Conservation (phyloP, 1,284 basidiomycete species). For the Golubevia sp. region DNA sequence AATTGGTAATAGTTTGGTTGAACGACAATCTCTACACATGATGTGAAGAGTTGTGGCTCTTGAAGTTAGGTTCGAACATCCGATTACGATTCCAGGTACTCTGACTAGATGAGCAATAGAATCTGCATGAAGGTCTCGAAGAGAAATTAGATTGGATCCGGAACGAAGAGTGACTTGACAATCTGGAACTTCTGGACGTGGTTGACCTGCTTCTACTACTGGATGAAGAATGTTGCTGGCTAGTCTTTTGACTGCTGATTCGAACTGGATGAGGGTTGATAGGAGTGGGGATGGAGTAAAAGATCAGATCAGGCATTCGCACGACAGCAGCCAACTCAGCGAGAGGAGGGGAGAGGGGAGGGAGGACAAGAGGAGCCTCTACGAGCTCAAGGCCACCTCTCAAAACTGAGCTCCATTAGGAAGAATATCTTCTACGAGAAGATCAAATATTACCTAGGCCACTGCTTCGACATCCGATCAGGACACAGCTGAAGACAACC, state of each 20-base stretch:
- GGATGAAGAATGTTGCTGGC: conserved; percentile 56
- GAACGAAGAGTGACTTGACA: conserved; percentile 88
- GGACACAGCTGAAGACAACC: too few relatives aligned
- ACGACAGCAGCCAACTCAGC: too few relatives aligned
- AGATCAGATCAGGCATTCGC: background rate
- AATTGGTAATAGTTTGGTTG: conserved; percentile 72
- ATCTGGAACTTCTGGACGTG: conserved; percentile 66
- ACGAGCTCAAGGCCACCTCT: too few relatives aligned
- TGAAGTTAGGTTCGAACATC: conserved; percentile 89
- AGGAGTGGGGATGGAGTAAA: background rate
- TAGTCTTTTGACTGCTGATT: conserved; percentile 48
- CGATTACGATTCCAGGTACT: conserved; percentile 97
- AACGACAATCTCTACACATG: conserved; percentile 88
- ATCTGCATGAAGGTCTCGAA: conserved; percentile 80
- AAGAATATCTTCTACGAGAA: too few relatives aligned
- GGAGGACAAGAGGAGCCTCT: too few relatives aligned
- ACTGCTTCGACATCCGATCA: too few relatives aligned
- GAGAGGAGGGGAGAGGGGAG: too few relatives aligned
- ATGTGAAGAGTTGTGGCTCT: conserved; percentile 89
- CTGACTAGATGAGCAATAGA: conserved; percentile 95
- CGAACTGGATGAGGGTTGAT: conserved; percentile 21
- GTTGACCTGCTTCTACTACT: conserved; percentile 31
- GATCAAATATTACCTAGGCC: too few relatives aligned
- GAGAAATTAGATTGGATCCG: conserved; percentile 87
- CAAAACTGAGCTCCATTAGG: too few relatives aligned